Evolutionary conservation across 331 rosid species (phyloP), one percentile per base, ranked within the genome.

Genomic region (Malus hybrid): DNA sequence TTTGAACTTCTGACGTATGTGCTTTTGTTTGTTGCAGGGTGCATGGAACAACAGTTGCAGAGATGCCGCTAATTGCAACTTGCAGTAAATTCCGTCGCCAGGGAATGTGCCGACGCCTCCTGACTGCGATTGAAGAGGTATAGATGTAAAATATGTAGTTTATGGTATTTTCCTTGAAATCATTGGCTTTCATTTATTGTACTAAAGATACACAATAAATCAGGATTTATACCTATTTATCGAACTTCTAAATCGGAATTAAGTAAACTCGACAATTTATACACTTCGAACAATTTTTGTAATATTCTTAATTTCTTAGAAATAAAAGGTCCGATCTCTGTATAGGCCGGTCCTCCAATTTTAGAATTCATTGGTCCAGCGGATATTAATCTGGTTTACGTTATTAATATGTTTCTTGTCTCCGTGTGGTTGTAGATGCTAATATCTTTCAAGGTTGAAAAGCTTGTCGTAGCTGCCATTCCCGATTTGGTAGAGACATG

Each of bases 1-100:
- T 59, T 59, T 59, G 28, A 20, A 59, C 64, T 78, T 29, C 39
- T 77, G 13, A 59, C 75, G 42, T 69, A 72, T 78, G 64, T 59
- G 69, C 67, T 39, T 68, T 73, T 75, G 75, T 33, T 79, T 62
- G 50, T 16, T 69, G 79, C 87, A 94, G 99, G 88, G 86, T 94
- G 80, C 97, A 94, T 79, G 99, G 99, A 79, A 75, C 92, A 79
- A 55, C 83, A 39, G 82, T 90, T 63, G 99, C 99, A 44, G 99
- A 94, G 90, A 92, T 94, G 99, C 99, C 99, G 39, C 90, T 94
- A 28, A 87, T 92, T 90, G 97, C 99, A 65, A 94, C 99, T 79
- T 90, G 96, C 84, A 94, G 99, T 77, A 81, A 44, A 73, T 86
- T 82, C 79, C 97, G 97, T 74, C 97, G 97, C 67, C 95, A 85